Evolutionary conservation across 2,329 filamentous ascomycete species (phyloP).

Genomic region (Trichoderma afroharzianum): DNA sequence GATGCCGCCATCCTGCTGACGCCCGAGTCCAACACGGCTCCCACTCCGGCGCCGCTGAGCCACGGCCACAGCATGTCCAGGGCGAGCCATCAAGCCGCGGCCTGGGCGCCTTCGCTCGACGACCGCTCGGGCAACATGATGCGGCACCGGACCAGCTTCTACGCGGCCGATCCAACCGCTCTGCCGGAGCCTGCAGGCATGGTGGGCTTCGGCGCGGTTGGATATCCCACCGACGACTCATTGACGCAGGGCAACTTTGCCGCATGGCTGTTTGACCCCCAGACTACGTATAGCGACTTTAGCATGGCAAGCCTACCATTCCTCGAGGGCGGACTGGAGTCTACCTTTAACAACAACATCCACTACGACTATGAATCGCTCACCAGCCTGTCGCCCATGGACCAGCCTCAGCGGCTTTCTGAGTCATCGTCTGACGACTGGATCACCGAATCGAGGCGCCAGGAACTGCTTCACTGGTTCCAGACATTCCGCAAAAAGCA

Average conservation of each 20-base stretch:
- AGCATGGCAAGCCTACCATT: slow-evolving; percentile 44
- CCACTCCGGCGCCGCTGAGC: slow-evolving; percentile 27
- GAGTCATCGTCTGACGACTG: slow-evolving; percentile 40
- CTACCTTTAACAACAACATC: slow-evolving; percentile 49
- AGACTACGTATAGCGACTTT: slow-evolving; percentile 41
- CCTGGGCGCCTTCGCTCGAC: slow-evolving; percentile 33
- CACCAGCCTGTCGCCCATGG: slow-evolving; percentile 45
- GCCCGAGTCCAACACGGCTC: slow-evolving; percentile 35
- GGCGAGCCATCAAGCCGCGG: slow-evolving; percentile 20
- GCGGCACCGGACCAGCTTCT: slow-evolving; percentile 38
- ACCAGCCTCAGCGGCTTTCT: slow-evolving; percentile 38
- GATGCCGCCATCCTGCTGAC: slow-evolving; percentile 46
- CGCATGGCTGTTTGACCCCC: slow-evolving; percentile 49
- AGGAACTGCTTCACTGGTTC: slow-evolving; percentile 44
- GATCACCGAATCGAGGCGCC: slow-evolving; percentile 42
- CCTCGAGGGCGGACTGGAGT: slow-evolving; percentile 47
- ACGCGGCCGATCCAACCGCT: slow-evolving; percentile 28
- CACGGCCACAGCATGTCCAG: slow-evolving; percentile 23
- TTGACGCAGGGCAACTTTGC: slow-evolving; percentile 45
- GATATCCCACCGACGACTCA: slow-evolving; percentile 31
- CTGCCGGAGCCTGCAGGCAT: slow-evolving; percentile 34
- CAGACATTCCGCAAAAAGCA: slow-evolving; percentile 43
- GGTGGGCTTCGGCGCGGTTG: slow-evolving; percentile 26
- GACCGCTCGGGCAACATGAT: slow-evolving; percentile 35
- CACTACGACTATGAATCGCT: slow-evolving; percentile 50